phyloP scores from a whole-genome alignment of 164 flowering plant genomes.

The Vitis riparia region DNA sequence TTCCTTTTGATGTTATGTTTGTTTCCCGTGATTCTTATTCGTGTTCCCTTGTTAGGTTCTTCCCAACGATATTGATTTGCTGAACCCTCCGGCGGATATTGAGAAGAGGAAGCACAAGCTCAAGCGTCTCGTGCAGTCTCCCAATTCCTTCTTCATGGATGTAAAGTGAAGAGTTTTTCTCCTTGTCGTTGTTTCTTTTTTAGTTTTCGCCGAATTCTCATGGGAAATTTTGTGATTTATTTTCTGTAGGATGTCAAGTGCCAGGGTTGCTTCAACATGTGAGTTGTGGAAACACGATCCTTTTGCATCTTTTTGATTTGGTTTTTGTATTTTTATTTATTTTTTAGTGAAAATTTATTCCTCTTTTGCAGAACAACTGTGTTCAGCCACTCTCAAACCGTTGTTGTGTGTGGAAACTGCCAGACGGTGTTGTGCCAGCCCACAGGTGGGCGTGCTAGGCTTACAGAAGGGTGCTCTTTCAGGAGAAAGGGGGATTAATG shows the following conservation, averaged over 20 bases:
- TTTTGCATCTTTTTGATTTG: background rate
- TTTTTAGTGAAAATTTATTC: background rate
- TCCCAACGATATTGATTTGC: slow-evolving; percentile 51
- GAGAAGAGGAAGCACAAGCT: slow-evolving; percentile 75
- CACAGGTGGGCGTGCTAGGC: slow-evolving; percentile 51
- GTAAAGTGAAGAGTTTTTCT: background rate
- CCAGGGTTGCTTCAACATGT: slow-evolving; percentile 32
- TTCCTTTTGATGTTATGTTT: no score
- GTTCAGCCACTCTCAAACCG: slow-evolving; percentile 61
- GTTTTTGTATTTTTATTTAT: background rate
- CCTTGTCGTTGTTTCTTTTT: background rate
- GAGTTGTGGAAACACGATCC: background rate
- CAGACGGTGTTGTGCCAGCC: slow-evolving; percentile 60
- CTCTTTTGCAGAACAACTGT: slow-evolving; percentile 46
- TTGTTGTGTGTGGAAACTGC: slow-evolving; percentile 56
- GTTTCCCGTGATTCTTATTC: background rate
- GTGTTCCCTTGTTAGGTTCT: slow-evolving; percentile 32
- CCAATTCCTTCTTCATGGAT: slow-evolving; percentile 72
- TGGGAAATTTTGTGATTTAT: background rate
- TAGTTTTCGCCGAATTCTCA: background rate
- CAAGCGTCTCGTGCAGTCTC: slow-evolving; percentile 62
- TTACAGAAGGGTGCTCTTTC: slow-evolving; percentile 60
- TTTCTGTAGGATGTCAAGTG: slow-evolving; percentile 28
- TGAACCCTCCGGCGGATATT: slow-evolving; percentile 56
- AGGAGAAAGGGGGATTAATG: slow-evolving; percentile 48